Conservation (phyloP, 2,329 filamentous ascomycete species). For the Hypoxylon sp. region DNA sequence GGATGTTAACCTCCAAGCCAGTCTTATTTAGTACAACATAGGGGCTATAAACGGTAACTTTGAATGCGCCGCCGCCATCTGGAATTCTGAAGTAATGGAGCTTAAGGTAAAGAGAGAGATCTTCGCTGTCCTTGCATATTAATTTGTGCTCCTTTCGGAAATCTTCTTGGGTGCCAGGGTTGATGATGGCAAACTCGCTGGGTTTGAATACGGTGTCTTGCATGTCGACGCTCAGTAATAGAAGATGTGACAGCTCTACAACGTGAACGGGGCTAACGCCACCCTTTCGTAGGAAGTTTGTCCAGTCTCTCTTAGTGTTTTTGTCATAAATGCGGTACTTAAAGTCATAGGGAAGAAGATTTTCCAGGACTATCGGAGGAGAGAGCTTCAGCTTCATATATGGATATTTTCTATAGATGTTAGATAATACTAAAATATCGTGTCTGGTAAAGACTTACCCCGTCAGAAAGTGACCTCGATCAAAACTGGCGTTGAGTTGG, state of each 20-base stretch:
- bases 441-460: slow-evolving; percentile 65
- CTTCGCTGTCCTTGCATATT: slow-evolving; percentile 86
- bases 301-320: slow-evolving; percentile 99
- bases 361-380: slow-evolving; percentile 93
- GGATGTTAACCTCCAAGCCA: slow-evolving; percentile 87
- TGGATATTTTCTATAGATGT: slow-evolving; percentile 78
- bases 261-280: slow-evolving; percentile 98
- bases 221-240: slow-evolving; percentile 94
- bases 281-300: slow-evolving; percentile 96
- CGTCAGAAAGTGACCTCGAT: slow-evolving; percentile 85
- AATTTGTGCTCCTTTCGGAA: slow-evolving; percentile 87
- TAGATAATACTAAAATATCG: slow-evolving; percentile 46
- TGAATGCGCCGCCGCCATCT: slow-evolving; percentile 94
- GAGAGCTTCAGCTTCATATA: slow-evolving; percentile 95
- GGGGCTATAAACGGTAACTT: slow-evolving; percentile 93
- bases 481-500: slow-evolving; percentile 89
- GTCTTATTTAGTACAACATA: slow-evolving; percentile 98
- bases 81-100: slow-evolving; percentile 93
- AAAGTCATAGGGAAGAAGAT: slow-evolving; percentile 96
- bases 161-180: slow-evolving; percentile 87
- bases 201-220: slow-evolving; percentile 95
- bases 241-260: slow-evolving; percentile 92
- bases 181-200: slow-evolving; percentile 98
- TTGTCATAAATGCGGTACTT: slow-evolving; percentile 99
- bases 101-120: slow-evolving; percentile 82